Evolutionary conservation across 1,284 basidiomycete genomes (phyloP).

Genomic region (Microbotryum intermedium): DNA sequence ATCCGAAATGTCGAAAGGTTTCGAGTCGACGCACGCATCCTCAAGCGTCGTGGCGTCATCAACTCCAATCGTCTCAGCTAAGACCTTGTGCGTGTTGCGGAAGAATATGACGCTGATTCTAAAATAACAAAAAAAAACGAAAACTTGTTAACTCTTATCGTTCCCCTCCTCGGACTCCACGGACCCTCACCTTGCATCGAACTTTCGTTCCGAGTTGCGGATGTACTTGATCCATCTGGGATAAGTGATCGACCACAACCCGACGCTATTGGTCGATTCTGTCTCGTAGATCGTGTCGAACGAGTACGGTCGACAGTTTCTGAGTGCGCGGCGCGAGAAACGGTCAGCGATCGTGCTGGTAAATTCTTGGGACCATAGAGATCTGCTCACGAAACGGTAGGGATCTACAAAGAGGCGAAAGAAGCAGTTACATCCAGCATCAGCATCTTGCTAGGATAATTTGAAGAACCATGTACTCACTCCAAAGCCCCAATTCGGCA

Average conservation of each 20-base stretch:
- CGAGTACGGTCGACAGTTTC: slow-evolving; percentile 4
- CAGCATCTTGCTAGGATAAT: neutral
- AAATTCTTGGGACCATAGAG: no score
- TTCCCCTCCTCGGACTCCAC: no score
- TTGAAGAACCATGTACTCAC: neutral
- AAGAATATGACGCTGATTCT: slow-evolving; percentile 9
- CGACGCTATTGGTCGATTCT: slow-evolving; percentile 7
- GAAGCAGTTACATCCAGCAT: neutral
- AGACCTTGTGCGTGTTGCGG: slow-evolving; percentile 2
- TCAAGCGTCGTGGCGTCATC: slow-evolving; percentile 1
- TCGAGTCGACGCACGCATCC: neutral
- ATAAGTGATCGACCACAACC: slow-evolving; percentile 4
- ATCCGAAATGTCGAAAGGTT: slow-evolving; percentile 3
- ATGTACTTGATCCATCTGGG: slow-evolving; percentile 1
- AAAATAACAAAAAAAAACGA: no score
- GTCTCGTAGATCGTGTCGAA: slow-evolving; percentile 8
- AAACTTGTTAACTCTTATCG: no score
- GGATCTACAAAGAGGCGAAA: neutral
- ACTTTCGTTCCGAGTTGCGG: neutral
- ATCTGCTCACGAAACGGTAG: no score
- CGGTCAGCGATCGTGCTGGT: no score
- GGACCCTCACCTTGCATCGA: slow-evolving; percentile 1
- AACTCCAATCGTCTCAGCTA: neutral
- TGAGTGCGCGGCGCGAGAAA: neutral
- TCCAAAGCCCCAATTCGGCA: slow-evolving; percentile 8